Evolutionary conservation across 1,284 basidiomycete genomes (phyloP).

Genomic region (Leccinum brunneo-olivaceum): DNA sequence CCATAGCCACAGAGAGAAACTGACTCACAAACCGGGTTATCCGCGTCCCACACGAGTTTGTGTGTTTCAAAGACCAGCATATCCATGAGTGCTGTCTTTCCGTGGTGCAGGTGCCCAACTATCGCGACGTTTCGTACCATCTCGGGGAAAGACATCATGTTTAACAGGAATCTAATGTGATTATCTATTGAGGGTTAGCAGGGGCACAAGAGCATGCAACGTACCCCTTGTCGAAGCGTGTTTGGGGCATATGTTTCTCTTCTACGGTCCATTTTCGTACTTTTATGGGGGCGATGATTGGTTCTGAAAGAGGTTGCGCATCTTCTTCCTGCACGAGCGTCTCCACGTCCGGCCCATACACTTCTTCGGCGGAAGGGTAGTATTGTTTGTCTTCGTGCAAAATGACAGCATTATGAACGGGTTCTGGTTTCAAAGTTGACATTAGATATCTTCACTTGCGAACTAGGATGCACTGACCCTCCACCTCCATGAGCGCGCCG

Average conservation of each 20-base stretch:
- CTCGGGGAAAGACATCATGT: constrained; percentile 87
- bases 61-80: constrained; percentile 98
- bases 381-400: constrained; percentile 98
- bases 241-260: constrained; percentile 90
- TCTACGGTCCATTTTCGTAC: constrained; percentile 87
- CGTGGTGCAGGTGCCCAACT: constrained; percentile 95
- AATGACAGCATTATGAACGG: constrained; percentile 79
- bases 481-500: constrained; percentile 72
- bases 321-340: constrained; percentile 98
- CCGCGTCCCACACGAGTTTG: constrained; percentile 88
- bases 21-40: constrained; percentile 61
- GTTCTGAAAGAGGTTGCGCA: constrained; percentile 89
- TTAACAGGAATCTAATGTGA: constrained; percentile 74
- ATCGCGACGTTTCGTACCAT: constrained; percentile 95
- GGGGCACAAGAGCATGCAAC: constrained; percentile 24
- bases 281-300: constrained; percentile 94
- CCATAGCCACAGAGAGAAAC: constrained; percentile 13
- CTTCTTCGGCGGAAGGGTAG: constrained; percentile 87
- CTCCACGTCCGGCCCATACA: constrained; percentile 93
- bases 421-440: constrained; percentile 39
- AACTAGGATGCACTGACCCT: constrained; percentile 46
- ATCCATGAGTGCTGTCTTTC: constrained; percentile 95
- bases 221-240: constrained; percentile 89
- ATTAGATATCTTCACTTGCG: neutral
- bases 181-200: constrained; percentile 10